These are phyloP conservation scores for Aegilops umbellulata DNA, from an alignment of 176 grass and related monocot genomes.

Conservation along the genomic window DNA sequence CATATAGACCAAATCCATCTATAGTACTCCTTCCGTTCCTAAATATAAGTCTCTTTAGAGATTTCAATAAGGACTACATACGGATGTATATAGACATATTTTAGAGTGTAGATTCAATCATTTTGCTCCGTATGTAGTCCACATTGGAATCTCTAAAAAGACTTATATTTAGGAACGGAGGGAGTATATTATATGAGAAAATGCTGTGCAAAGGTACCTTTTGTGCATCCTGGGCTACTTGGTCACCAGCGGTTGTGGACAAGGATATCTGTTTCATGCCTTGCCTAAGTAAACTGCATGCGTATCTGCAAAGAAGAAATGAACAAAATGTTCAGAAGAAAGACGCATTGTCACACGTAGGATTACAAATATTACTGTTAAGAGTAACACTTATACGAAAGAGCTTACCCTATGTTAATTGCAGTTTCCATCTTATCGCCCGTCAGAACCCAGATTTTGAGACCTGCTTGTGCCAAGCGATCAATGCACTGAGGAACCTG, in stretches of 20 bases:
- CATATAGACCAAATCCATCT: conserved; percentile 34
- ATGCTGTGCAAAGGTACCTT: conserved; percentile 55
- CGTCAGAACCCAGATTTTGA: conserved; percentile 98
- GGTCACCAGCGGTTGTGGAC: conserved; percentile 58
- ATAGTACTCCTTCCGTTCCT: not conserved
- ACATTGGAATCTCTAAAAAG: no score
- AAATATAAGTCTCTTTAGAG: no score
- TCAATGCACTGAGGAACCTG: conserved; percentile 97
- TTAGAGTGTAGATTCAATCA: no score
- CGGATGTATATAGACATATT: no score
- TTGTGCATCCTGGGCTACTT: conserved; percentile 72
- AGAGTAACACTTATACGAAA: conserved; percentile 25
- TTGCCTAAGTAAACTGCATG: conserved; percentile 98
- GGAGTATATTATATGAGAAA: conserved; percentile 15
- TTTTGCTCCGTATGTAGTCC: no score
- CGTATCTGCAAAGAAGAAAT: conserved; percentile 76
- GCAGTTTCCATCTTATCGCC: conserved; percentile 99
- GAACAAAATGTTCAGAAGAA: conserved; percentile 10
- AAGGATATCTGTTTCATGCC: conserved; percentile 89
- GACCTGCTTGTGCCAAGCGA: conserved; percentile 95
- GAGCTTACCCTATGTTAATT: conserved; percentile 92
- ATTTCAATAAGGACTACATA: no score
- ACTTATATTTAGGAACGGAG: no score
- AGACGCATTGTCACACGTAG: not conserved
- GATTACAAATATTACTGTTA: not conserved